phyloP scores from a whole-genome alignment of 1,139 yeast genomes.

The Zygosaccharomyces pseudobailii region DNA sequence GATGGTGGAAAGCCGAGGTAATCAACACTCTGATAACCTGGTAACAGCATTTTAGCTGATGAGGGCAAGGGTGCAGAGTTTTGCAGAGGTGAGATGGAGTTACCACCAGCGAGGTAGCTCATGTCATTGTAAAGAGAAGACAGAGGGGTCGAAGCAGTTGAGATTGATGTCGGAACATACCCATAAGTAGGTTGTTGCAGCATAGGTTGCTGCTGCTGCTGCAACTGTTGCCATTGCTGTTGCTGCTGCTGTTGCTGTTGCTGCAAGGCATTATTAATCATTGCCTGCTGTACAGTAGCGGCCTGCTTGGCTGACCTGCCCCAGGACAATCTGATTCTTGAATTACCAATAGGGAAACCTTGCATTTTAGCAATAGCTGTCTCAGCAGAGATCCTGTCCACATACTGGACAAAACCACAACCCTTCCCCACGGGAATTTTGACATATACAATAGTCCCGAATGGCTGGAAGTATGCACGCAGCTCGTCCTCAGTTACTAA shows the following conservation, averaged over 20 bases:
- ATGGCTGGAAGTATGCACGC: slow-evolving; percentile 56
- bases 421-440: slow-evolving; percentile 67
- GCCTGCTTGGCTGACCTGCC: slow-evolving; percentile 42
- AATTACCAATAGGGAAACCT: slow-evolving; percentile 66
- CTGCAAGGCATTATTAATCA: slow-evolving; percentile 7
- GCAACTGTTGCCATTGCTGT: slow-evolving; percentile 5
- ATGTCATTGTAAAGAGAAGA: slow-evolving; percentile 3
- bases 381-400: slow-evolving; percentile 63
- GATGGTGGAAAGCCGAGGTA: slow-evolving; percentile 5
- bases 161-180: slow-evolving; percentile 4
- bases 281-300: slow-evolving; percentile 16
- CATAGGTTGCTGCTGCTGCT: slow-evolving; percentile 14
- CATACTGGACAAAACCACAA: slow-evolving; percentile 68
- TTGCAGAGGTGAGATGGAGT: not conserved
- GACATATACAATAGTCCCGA: slow-evolving; percentile 61
- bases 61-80: slow-evolving; percentile 1
- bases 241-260: slow-evolving; percentile 5
- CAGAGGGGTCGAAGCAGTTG: slow-evolving; percentile 3
- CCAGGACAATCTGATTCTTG: slow-evolving; percentile 67
- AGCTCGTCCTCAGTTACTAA: slow-evolving; percentile 57
- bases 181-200: slow-evolving; percentile 14
- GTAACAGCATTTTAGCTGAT: slow-evolving; percentile 8
- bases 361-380: slow-evolving; percentile 68
- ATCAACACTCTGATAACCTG: slow-evolving; percentile 13
- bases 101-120: slow-evolving; percentile 3